Percentiles rank a stretch among this genome's conserved stretches.
Evolutionary conservation across 2,329 filamentous ascomycete genomes (phyloP).

Genomic region (Colletotrichum euphorbiae): DNA sequence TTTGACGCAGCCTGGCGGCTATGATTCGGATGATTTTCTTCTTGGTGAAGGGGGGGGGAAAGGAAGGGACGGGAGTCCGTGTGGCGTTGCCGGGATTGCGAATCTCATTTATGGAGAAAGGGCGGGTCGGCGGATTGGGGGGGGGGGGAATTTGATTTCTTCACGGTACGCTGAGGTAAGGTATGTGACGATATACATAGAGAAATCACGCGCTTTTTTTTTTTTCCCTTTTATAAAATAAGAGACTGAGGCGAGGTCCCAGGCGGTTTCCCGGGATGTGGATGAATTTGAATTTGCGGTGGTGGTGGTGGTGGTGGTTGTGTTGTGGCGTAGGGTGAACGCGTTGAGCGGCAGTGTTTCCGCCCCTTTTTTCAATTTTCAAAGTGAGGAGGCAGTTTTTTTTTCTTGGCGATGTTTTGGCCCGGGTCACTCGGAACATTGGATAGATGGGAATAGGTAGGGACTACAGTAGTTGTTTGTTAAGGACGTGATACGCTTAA

Average conservation of each 20-base stretch:
- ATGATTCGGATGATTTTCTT: conserved; percentile 6
- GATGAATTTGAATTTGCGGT: not conserved
- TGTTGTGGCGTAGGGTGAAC: not conserved
- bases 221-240: too few relatives aligned
- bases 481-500: too few relatives aligned
- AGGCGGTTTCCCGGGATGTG: conserved; percentile 23
- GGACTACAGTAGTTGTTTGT: not conserved
- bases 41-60: not conserved
- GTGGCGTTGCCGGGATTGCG: conserved; percentile 21
- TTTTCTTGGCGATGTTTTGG: not conserved
- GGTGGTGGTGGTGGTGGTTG: not conserved
- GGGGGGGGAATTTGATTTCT: not conserved
- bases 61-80: conserved; percentile 29
- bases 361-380: not conserved
- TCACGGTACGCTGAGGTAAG: too few relatives aligned
- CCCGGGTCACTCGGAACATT: too few relatives aligned
- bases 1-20: too few relatives aligned
- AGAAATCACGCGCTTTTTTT: too few relatives aligned
- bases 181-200: too few relatives aligned
- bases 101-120: not conserved
- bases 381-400: not conserved
- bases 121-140: not conserved
- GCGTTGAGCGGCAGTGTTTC: conserved; percentile 25
- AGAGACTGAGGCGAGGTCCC: not conserved
- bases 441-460: not conserved